These are phyloP conservation scores for Cryptosporidium meleagridis DNA, from an alignment of 169 alveolate genomes.

Conservation along the genomic window DNA sequence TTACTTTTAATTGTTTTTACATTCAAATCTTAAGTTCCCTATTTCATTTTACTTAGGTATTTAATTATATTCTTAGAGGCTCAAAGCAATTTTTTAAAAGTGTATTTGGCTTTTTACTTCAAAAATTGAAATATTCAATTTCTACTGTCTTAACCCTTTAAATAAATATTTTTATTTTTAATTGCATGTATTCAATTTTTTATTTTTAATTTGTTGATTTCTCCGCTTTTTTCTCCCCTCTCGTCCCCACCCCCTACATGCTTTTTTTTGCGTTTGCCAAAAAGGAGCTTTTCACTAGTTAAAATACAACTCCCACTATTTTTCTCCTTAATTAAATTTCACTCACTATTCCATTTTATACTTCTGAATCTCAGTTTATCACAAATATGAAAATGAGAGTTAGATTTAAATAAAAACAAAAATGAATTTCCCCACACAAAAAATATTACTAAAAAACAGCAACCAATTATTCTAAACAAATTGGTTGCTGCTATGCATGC, in stretches of 20 bases:
- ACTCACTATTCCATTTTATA: too few species aligned
- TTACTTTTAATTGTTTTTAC: too few species aligned
- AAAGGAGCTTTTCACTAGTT: too few species aligned
- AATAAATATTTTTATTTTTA: too few species aligned
- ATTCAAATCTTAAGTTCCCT: not conserved
- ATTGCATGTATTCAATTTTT: not conserved
- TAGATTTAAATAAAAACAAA: too few species aligned
- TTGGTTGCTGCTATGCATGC: not conserved
- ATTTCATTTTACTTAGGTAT: not conserved
- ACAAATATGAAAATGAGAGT: not conserved
- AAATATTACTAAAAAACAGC: too few species aligned
- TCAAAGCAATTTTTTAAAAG: not conserved
- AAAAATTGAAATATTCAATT: not conserved
- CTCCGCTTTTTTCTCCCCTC: conserved; percentile 3
- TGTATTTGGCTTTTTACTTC: not conserved
- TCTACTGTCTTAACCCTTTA: too few species aligned
- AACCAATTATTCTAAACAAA: not conserved
- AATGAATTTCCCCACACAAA: not conserved
- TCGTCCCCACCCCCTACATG: not conserved
- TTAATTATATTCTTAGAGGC: not conserved
- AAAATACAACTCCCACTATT: too few species aligned
- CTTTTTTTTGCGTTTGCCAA: not conserved
- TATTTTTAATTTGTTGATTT: not conserved
- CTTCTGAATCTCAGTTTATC: not conserved
- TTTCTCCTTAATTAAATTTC: not conserved